A percentile compares a stretch with the other conserved stretches of the same genome.
Evolutionary conservation across 1,284 basidiomycete genomes (phyloP).

Genomic region (Stygiomarasmius scandens): DNA sequence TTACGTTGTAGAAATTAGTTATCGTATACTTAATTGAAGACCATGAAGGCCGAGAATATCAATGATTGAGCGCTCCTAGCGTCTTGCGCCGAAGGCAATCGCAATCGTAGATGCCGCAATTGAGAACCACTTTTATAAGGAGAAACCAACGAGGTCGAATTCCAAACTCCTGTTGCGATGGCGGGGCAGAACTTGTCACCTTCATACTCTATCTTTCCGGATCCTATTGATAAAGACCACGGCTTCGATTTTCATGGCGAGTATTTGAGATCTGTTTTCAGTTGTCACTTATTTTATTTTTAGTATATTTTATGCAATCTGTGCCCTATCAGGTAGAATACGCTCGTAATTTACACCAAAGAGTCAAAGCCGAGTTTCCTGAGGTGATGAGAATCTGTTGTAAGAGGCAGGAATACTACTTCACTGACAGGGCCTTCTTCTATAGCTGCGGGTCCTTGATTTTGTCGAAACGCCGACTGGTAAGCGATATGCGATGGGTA

Average conservation of each 20-base stretch:
- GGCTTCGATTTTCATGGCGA: conserved; percentile 72
- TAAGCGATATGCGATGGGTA: conserved; percentile 17
- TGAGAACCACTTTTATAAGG: too few relatives aligned
- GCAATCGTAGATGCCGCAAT: not conserved
- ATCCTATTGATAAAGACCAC: conserved; percentile 53
- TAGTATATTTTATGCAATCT: conserved; percentile 68
- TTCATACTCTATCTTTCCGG: conserved; percentile 54
- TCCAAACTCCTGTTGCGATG: not conserved
- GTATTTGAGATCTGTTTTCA: conserved; percentile 22
- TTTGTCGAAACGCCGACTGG: conserved; percentile 70
- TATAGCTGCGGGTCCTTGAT: conserved; percentile 61
- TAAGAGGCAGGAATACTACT: not conserved
- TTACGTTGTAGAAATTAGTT: not conserved
- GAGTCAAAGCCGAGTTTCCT: conserved; percentile 70
- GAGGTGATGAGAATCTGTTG: conserved; percentile 50
- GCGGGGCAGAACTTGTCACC: not conserved
- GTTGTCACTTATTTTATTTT: not conserved
- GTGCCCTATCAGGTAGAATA: conserved; percentile 48
- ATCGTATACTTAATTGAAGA: too few relatives aligned
- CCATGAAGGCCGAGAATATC: too few relatives aligned
- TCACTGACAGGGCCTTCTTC: not conserved
- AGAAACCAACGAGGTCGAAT: too few relatives aligned
- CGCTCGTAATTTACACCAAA: conserved; percentile 64
- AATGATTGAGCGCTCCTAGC: too few relatives aligned
- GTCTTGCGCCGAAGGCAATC: too few relatives aligned